A percentile compares a stretch with the other conserved stretches of the same genome.
phyloP scores from a whole-genome alignment of 1,284 basidiomycete genomes.

The Cryptococcus sp. region DNA sequence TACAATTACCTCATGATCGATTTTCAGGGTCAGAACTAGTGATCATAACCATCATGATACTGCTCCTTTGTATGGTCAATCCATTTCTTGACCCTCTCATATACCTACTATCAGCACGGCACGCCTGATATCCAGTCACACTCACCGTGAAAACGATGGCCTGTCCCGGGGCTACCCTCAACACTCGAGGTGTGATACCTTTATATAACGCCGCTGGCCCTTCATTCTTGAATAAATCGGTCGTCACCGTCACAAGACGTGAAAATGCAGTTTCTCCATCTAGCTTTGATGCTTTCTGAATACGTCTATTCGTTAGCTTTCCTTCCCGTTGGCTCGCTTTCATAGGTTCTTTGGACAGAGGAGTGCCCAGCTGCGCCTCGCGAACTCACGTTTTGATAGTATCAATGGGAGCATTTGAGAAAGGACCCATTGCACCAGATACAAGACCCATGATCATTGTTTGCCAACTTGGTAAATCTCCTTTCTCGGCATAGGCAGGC shows the following conservation, averaged over 20 bases:
- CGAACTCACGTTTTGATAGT: conserved; percentile 77
- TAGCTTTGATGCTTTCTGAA: conserved; percentile 74
- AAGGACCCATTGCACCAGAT: conserved; percentile 94
- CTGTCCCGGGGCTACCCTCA: conserved; percentile 88
- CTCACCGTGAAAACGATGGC: conserved; percentile 54
- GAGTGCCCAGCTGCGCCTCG: not conserved
- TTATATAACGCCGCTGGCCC: conserved; percentile 89
- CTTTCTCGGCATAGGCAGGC: conserved; percentile 59
- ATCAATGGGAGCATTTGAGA: conserved; percentile 95
- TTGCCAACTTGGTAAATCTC: conserved; percentile 80
- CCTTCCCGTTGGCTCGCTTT: conserved; percentile 40
- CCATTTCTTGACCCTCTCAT: conserved; percentile 70
- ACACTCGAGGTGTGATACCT: conserved; percentile 93
- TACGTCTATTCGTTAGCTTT: conserved; percentile 30
- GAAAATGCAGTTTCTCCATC: conserved; percentile 70
- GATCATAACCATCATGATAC: conserved; percentile 21
- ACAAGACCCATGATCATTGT: conserved; percentile 91
- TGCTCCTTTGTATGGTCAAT: conserved; percentile 64
- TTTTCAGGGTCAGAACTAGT: conserved; percentile 5
- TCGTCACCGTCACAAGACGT: conserved; percentile 71
- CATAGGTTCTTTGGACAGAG: not conserved
- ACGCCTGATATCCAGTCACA: not conserved
- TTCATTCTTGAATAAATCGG: conserved; percentile 91
- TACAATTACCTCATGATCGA: not conserved
- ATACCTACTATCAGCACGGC: conserved; percentile 58